Base-by-base conservation (phyloP, 139 green algal species). In the Tetradesmus lagerheimii region DNA sequence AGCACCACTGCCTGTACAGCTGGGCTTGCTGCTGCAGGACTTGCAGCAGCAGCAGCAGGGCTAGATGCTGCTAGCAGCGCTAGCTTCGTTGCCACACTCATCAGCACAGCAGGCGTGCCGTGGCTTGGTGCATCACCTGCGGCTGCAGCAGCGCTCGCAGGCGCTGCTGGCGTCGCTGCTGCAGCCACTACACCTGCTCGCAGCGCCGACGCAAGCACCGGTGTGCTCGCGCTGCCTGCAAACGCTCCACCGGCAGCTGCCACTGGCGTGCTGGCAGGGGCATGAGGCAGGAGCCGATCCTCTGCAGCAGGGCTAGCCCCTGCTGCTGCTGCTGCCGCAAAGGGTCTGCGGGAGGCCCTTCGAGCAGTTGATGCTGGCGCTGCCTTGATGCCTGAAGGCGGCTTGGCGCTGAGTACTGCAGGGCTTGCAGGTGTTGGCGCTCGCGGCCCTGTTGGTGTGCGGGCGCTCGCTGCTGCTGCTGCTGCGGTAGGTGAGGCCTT, bases 41-140 rank as follows among this genome's bases (percentile, higher is more conserved):
- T n/a, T n/a, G 34, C 35, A 16, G 76, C 76, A 31, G 25, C 39
- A 66, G 78, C 78, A 62, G 78, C 14, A 29, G 78, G n/a, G 15
- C 53, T 4, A 31, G 83, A 41, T 64, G 64, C 83, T 38, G 38
- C 37, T n/a, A 88, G 64, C 64, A 45, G 23, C 20, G 83, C 83
- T 38, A 88, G 64, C 64, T 80, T 64, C 20, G 62, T 39, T 38
- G 83, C 83, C 27, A 88, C 37, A 39, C 31, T 41, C 38, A 80
- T 16, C n/a, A 88, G 83, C 15, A 53, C 37, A 37, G 53, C 57
- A 38, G 82, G 53, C n/a, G 82, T 86, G 3, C 12, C 76, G 11
- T 38, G 31, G n/a, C 47, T 86, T 14, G 47, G n/a, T n/a, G n/a
- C n/a, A n/a, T n/a, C 29, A 34, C 15, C 39, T 14, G 78, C 78